These are phyloP conservation scores for Sanguinoderma infundibulare DNA, from an alignment of 1,284 basidiomycete species.

Conservation along the genomic window DNA sequence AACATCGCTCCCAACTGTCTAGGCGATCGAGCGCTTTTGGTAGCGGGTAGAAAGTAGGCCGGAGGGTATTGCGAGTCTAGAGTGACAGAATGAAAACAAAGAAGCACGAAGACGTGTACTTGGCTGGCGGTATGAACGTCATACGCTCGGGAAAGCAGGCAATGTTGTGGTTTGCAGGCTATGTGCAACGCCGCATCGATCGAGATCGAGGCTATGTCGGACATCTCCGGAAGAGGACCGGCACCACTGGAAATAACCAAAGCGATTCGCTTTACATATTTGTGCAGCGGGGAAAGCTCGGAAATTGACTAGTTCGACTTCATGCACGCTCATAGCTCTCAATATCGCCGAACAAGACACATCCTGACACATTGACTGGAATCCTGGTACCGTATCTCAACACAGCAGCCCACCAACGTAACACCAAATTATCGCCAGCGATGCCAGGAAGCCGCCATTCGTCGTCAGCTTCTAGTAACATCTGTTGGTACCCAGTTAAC, in stretches of 20 bases:
- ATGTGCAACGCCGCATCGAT: neutral
- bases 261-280: neutral
- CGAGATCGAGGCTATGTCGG: neutral
- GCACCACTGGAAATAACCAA: neutral
- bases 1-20: conserved; percentile 56
- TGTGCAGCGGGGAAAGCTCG: too few relatives aligned
- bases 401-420: too few relatives aligned
- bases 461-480: neutral
- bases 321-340: neutral
- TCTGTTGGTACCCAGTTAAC: neutral
- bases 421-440: too few relatives aligned
- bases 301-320: neutral
- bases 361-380: neutral
- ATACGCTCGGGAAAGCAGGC: neutral
- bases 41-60: neutral
- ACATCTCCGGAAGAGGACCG: neutral
- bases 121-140: neutral
- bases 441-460: neutral
- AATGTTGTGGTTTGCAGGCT: neutral
- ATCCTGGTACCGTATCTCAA: neutral
- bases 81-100: neutral
- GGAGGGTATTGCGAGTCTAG: neutral
- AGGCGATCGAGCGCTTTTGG: neutral
- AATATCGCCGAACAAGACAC: neutral
- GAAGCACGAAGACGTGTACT: neutral